phyloP scores from a whole-genome alignment of 805 yeast genomes.

The Candida odintsovae region DNA sequence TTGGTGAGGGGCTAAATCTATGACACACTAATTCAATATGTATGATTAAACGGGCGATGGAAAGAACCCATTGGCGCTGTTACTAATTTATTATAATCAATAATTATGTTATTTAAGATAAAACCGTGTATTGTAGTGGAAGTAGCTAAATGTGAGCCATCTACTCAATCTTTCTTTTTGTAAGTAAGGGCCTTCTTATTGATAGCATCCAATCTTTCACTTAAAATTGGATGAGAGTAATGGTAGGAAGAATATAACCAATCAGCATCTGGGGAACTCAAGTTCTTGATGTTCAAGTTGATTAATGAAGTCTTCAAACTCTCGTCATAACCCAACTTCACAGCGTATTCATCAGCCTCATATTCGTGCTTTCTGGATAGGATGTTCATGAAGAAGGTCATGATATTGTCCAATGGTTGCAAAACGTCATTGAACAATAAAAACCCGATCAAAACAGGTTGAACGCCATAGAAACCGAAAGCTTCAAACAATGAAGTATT shows the following conservation, averaged over 20 bases:
- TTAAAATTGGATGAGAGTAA: conserved; percentile 85
- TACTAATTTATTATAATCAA: too few species aligned
- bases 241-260: conserved; percentile 84
- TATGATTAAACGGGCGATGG: too few species aligned
- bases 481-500: conserved; percentile 73
- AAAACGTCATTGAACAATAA: conserved; percentile 71
- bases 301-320: conserved; percentile 70
- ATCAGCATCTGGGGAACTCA: conserved; percentile 84
- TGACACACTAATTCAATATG: too few species aligned
- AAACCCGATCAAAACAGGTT: conserved; percentile 80
- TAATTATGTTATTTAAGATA: not conserved
- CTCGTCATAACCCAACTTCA: conserved; percentile 61
- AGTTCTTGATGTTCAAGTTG: conserved; percentile 71
- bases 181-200: conserved; percentile 27
- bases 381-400: conserved; percentile 61
- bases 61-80: too few species aligned
- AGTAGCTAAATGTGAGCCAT: not conserved
- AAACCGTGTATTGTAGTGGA: not conserved
- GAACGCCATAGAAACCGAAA: conserved; percentile 63
- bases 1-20: conserved; percentile 44
- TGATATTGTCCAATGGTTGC: conserved; percentile 66
- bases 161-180: conserved; percentile 14
- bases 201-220: conserved; percentile 82
- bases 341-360: conserved; percentile 89
- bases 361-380: conserved; percentile 85